phyloP scores from a whole-genome alignment of 306 rosid genomes.

The Senna tora region DNA sequence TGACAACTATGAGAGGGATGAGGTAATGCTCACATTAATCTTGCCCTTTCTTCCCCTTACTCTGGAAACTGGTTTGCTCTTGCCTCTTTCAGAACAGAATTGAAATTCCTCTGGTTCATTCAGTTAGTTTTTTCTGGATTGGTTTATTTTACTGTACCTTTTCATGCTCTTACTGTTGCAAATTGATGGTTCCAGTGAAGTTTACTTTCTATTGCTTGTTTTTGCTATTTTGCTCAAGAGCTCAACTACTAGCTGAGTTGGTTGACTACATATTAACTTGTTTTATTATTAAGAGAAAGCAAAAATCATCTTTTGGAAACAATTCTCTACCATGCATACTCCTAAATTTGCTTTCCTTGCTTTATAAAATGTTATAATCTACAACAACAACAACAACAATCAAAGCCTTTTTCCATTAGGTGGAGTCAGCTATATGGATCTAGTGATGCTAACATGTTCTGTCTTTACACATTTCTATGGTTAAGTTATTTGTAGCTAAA shows the following conservation, averaged over 20 bases:
- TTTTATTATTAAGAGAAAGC: neutral
- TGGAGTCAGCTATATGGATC: too few relatives aligned
- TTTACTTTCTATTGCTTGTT: neutral
- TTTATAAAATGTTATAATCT: too few relatives aligned
- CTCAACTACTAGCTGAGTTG: neutral
- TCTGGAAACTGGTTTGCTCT: slow-evolving; percentile 12
- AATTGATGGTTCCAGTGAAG: neutral
- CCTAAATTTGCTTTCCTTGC: too few relatives aligned
- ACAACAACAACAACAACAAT: too few relatives aligned
- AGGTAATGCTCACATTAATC: slow-evolving; percentile 49
- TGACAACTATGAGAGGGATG: slow-evolving; percentile 85
- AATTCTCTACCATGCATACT: too few relatives aligned
- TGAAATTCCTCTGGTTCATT: neutral
- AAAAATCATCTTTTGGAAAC: too few relatives aligned
- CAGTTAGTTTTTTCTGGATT: neutral
- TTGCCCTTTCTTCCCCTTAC: neutral
- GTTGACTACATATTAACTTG: neutral
- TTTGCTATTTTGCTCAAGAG: neutral
- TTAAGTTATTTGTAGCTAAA: too few relatives aligned
- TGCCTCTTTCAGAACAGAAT: slow-evolving; percentile 16
- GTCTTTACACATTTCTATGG: too few relatives aligned
- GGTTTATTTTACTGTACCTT: neutral
- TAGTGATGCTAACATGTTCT: too few relatives aligned
- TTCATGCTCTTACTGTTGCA: neutral
- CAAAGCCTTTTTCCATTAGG: too few relatives aligned